Conservation (phyloP, 2,329 filamentous ascomycete species). For the Aurifilum marmelostoma region DNA sequence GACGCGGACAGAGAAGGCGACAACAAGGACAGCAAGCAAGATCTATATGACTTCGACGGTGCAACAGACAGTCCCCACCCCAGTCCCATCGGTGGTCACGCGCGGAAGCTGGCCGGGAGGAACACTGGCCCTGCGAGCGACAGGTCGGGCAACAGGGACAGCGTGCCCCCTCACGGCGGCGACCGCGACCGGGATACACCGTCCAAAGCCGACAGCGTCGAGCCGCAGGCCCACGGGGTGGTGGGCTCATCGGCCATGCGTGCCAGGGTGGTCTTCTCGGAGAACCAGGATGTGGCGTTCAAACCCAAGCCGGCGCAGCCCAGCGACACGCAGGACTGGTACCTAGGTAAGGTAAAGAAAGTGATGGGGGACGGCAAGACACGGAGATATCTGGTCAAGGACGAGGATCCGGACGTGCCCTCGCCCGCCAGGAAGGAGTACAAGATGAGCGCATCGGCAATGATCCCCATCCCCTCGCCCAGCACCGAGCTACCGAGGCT, state of each 20-base stretch:
- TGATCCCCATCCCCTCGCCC: constrained; percentile 73
- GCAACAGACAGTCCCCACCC: constrained; percentile 48
- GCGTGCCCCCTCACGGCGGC: constrained; percentile 41
- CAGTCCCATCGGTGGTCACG: constrained; percentile 42
- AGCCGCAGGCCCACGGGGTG: constrained; percentile 48
- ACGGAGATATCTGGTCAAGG: constrained; percentile 77
- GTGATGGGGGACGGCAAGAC: constrained; percentile 78
- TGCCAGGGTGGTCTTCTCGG: constrained; percentile 60
- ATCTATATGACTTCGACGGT: constrained; percentile 49
- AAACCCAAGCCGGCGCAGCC: constrained; percentile 58
- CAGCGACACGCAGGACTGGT: constrained; percentile 64
- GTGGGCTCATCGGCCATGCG: constrained; percentile 44
- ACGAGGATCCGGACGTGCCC: constrained; percentile 73
- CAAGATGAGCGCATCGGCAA: constrained; percentile 71
- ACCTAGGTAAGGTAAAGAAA: constrained; percentile 76
- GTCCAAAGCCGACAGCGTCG: constrained; percentile 59
- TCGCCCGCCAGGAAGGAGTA: constrained; percentile 68
- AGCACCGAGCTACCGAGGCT: constrained; percentile 59
- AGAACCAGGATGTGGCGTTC: constrained; percentile 69
- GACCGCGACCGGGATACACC: constrained; percentile 57
- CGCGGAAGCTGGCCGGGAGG: constrained; percentile 41
- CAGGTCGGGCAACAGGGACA: constrained; percentile 35
- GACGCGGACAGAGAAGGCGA: constrained; percentile 40
- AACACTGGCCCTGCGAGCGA: constrained; percentile 36
- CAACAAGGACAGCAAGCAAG: constrained; percentile 31